Percentiles rank a stretch among this genome's conserved stretches.
Conservation (phyloP, 305 asterid species). For the Petunia hybrid region DNA sequence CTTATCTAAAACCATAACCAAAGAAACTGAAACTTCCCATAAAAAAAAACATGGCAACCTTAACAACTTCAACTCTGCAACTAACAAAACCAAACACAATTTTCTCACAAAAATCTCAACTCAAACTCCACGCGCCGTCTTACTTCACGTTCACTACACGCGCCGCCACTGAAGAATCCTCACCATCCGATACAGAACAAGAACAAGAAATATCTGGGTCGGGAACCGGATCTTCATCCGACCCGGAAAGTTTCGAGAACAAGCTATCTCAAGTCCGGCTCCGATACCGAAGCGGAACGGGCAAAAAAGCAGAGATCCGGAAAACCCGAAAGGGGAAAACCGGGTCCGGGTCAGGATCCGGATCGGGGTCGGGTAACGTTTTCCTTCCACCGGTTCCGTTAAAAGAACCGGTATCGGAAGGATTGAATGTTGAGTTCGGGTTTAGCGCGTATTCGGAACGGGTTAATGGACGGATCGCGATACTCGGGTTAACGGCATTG, state of each 20-base stretch:
- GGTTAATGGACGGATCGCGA: slow-evolving; percentile 79
- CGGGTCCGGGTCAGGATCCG: slow-evolving; percentile 40
- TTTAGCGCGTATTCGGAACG: slow-evolving; percentile 85
- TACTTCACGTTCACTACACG: slow-evolving; percentile 40
- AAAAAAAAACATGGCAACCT: slow-evolving; percentile 61
- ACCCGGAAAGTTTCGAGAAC: slow-evolving; percentile 63
- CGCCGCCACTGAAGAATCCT: slow-evolving; percentile 66
- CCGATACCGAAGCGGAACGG: slow-evolving; percentile 78
- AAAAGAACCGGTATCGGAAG: slow-evolving; percentile 72
- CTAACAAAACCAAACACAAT: slow-evolving; percentile 54
- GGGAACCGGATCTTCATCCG: slow-evolving; percentile 49
- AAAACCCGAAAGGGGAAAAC: slow-evolving; percentile 68
- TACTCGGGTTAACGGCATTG: slow-evolving; percentile 82
- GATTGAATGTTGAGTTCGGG: slow-evolving; percentile 88
- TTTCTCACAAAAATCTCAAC: slow-evolving; percentile 27
- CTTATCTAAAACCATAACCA: slow-evolving; percentile 28
- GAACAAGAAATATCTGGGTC: slow-evolving; percentile 31
- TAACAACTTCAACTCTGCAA: slow-evolving; percentile 65
- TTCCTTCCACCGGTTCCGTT: slow-evolving; percentile 85
- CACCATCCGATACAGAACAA: slow-evolving; percentile 35
- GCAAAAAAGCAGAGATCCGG: slow-evolving; percentile 77
- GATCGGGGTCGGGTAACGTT: slow-evolving; percentile 56
- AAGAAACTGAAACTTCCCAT: neutral
- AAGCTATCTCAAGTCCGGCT: slow-evolving; percentile 74
- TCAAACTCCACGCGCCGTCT: slow-evolving; percentile 51